Conservation (phyloP, 306 rosid genomes). For the Vigna hirtella region DNA sequence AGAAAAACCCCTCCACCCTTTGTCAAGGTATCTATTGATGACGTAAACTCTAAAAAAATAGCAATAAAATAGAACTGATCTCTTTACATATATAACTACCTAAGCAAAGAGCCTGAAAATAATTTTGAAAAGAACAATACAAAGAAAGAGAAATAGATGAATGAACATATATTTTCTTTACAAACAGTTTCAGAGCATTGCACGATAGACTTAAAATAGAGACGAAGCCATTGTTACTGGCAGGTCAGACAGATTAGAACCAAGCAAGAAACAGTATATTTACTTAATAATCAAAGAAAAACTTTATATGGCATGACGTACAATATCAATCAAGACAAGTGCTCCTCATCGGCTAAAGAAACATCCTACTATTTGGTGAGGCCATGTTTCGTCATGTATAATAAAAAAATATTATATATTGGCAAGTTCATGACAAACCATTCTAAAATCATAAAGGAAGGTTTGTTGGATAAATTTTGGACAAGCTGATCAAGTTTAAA, state of each 20-base stretch:
- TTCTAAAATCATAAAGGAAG: constrained; percentile 19
- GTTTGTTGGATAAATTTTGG: constrained; percentile 10
- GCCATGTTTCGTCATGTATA: constrained; percentile 2
- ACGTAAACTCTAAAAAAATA: background rate
- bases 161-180: background rate
- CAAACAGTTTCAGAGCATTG: constrained; percentile 26
- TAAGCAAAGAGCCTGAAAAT: background rate
- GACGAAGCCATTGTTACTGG: background rate
- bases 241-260: constrained; percentile 22
- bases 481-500: constrained; percentile 28
- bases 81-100: constrained; percentile 1
- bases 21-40: background rate
- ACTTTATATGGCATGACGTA: background rate
- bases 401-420: constrained; percentile 13
- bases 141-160: background rate
- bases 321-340: constrained; percentile 6
- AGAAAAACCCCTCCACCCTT: background rate
- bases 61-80: background rate
- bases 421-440: constrained; percentile 22
- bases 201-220: background rate
- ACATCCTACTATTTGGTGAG: constrained; percentile 5
- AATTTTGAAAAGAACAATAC: background rate
- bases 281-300: constrained; percentile 1
- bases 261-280: constrained; percentile 13
- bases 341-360: constrained; percentile 5